Conservation (phyloP, 768 basidiomycete species). For the Amanita inopinata region DNA sequence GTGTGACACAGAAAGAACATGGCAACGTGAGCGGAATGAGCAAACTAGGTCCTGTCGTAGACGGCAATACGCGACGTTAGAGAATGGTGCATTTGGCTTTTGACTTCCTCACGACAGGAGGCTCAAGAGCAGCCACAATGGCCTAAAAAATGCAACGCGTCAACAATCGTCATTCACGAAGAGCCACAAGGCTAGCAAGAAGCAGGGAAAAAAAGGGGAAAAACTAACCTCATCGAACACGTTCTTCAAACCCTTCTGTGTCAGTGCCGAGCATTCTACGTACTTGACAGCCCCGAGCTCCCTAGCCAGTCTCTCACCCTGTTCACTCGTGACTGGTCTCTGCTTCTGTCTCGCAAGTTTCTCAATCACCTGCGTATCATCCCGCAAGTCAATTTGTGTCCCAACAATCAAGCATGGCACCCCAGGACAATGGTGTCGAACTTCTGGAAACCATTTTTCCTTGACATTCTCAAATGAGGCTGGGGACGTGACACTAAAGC, state of each 20-base stretch:
- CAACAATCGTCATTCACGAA: too few species aligned
- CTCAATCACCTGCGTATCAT: conserved; percentile 87
- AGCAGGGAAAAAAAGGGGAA: conserved; percentile 5
- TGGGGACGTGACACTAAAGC: conserved; percentile 97
- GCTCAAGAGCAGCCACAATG: conserved; percentile 97
- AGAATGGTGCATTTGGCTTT: conserved; percentile 76
- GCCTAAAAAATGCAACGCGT: conserved; percentile 42
- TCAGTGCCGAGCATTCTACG: conserved; percentile 97
- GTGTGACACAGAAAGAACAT: conserved; percentile 15
- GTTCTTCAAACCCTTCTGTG: conserved; percentile 99
- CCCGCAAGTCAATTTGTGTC: conserved; percentile 94
- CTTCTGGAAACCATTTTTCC: conserved; percentile 99
- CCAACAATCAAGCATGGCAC: conserved; percentile 99
- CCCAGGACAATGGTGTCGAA: conserved; percentile 98
- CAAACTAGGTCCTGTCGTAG: not conserved
- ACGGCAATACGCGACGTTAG: conserved; percentile 32
- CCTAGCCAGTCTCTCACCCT: conserved; percentile 91
- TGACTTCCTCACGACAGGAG: conserved; percentile 83
- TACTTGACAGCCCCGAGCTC: conserved; percentile 98
- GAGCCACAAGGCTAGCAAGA: too few species aligned
- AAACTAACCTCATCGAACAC: conserved; percentile 96
- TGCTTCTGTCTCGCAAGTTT: conserved; percentile 96
- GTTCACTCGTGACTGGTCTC: conserved; percentile 78
- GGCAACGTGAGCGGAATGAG: conserved; percentile 11
- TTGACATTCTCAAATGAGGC: conserved; percentile 99